Conservation (phyloP, 768 basidiomycete genomes). For the Tubosaeta brunneosetosa region DNA sequence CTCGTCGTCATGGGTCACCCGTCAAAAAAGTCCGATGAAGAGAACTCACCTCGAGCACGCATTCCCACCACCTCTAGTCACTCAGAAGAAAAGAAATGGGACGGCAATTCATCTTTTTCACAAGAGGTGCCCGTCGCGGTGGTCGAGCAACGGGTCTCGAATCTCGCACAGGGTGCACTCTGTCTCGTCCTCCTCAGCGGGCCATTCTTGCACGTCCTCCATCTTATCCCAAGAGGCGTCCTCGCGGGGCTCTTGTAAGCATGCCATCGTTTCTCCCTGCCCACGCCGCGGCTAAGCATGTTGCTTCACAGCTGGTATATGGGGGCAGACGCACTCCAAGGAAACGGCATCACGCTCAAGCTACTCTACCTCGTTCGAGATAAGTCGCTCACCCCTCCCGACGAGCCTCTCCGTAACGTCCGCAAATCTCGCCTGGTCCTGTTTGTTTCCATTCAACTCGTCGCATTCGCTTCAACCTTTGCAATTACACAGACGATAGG, state of each 20-base stretch:
- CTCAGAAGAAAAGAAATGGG: constrained; percentile 24
- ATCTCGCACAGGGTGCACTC: constrained; percentile 76
- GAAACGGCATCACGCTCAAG: constrained; percentile 80
- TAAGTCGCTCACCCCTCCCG: constrained; percentile 48
- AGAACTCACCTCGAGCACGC: constrained; percentile 5
- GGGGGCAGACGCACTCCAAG: constrained; percentile 76
- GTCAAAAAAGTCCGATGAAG: constrained; percentile 35
- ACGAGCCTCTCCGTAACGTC: constrained; percentile 74
- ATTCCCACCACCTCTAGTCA: neutral
- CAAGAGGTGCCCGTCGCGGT: constrained; percentile 64
- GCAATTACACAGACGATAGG: constrained; percentile 89
- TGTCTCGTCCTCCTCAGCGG: constrained; percentile 76
- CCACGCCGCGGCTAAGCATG: neutral
- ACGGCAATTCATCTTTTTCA: constrained; percentile 3
- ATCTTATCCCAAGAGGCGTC: constrained; percentile 76
- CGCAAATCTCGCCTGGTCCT: constrained; percentile 67
- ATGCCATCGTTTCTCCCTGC: constrained; percentile 20
- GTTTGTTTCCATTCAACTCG: constrained; percentile 70
- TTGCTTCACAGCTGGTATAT: constrained; percentile 70
- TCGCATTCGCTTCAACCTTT: constrained; percentile 85
- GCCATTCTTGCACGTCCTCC: constrained; percentile 77
- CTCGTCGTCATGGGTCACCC: constrained; percentile 62
- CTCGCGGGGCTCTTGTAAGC: constrained; percentile 80
- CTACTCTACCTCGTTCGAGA: constrained; percentile 79
- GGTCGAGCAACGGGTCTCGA: constrained; percentile 91